phyloP scores from a whole-genome alignment of 179 eudicot genomes.

The Spergularia azorica region DNA sequence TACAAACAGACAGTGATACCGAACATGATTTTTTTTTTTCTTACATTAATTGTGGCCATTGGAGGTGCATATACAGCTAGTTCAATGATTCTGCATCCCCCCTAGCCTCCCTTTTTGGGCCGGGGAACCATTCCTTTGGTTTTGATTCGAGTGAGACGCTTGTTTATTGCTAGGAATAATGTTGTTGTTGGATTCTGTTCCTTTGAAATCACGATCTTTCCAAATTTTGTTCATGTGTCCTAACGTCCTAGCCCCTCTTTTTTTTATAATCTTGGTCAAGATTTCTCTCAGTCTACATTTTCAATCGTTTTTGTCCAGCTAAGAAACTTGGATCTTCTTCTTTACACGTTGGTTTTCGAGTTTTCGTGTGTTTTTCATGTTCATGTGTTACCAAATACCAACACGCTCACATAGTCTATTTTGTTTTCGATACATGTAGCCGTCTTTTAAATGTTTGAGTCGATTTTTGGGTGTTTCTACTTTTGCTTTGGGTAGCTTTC shows the following conservation, averaged over 20 bases:
- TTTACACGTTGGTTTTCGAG: no score
- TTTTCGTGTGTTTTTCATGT: no score
- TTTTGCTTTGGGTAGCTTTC: no score
- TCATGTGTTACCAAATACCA: no score
- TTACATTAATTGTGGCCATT: conserved; percentile 7
- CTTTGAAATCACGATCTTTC: neutral
- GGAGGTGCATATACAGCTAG: conserved; percentile 14
- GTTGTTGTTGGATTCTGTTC: neutral
- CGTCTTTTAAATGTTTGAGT: no score
- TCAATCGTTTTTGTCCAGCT: neutral
- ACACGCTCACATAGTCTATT: no score
- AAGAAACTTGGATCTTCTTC: no score
- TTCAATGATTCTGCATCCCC: neutral
- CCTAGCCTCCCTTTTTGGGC: neutral
- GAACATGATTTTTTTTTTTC: neutral
- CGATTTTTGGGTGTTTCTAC: no score
- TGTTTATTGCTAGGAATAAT: neutral
- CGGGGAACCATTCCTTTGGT: neutral
- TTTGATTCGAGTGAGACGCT: conserved; percentile 12
- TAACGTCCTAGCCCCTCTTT: neutral
- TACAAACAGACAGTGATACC: neutral
- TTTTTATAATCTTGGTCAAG: neutral
- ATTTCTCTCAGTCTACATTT: neutral
- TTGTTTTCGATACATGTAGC: no score
- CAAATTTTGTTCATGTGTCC: neutral